A percentile compares a stretch with the other conserved stretches of the same genome.
Conservation (phyloP, 257 asterid genomes). For the Fraxinus anomala region DNA sequence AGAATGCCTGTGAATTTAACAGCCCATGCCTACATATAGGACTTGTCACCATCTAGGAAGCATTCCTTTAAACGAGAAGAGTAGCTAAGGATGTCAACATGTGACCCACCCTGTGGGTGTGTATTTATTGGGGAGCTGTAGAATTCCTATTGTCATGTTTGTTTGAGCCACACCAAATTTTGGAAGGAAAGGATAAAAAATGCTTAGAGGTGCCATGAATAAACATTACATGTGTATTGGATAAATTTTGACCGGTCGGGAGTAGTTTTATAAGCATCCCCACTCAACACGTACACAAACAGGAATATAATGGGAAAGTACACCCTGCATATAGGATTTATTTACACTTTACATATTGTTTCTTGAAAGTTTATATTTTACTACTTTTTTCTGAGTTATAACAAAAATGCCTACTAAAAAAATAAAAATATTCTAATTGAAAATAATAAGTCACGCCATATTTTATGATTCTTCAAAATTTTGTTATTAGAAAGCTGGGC, state of each 20-base stretch:
- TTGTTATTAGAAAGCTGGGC: background rate
- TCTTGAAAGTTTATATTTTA: background rate
- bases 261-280: background rate
- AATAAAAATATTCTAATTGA: background rate
- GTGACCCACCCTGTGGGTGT: background rate
- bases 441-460: background rate
- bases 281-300: background rate
- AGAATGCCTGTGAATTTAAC: background rate
- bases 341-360: background rate
- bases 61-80: background rate
- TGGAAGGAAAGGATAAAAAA: background rate
- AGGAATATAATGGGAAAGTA: too few species aligned
- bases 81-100: background rate
- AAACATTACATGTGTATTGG: background rate
- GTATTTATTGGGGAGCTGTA: background rate
- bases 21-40: background rate
- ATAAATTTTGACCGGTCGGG: background rate
- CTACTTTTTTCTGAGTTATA: too few species aligned
- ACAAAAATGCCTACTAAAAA: background rate
- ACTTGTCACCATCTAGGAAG: background rate
- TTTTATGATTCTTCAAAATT: background rate
- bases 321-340: too few species aligned
- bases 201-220: background rate
- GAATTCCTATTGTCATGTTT: background rate
- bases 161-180: background rate